These are phyloP conservation scores for Metschnikowia sp. DNA, from an alignment of 805 yeast genomes.

Conservation along the genomic window DNA sequence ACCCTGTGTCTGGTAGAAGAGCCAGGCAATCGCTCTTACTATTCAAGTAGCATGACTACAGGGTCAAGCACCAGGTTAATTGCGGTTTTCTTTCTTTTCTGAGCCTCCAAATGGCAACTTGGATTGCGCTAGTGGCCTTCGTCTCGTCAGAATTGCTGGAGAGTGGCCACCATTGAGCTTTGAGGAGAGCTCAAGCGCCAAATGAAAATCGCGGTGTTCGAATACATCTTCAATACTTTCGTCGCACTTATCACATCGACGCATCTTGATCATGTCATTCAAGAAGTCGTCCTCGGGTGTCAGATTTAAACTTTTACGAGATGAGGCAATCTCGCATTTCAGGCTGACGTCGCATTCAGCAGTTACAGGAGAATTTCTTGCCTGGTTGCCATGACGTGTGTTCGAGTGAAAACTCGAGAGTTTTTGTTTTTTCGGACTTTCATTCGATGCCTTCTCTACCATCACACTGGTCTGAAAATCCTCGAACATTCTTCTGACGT, in stretches of 20 bases:
- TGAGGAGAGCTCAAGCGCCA: conserved; percentile 48
- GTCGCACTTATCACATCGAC: conserved; percentile 29
- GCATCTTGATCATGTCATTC: conserved; percentile 16
- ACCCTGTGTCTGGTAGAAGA: no score
- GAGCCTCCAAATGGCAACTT: conserved; percentile 2
- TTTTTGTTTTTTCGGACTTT: conserved; percentile 5
- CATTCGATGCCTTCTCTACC: conserved; percentile 7
- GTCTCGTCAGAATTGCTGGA: neutral
- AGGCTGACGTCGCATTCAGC: no score
- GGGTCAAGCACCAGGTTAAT: neutral
- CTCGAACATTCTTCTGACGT: conserved; percentile 26
- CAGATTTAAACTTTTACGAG: no score
- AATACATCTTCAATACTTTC: conserved; percentile 25
- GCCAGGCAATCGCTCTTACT: no score
- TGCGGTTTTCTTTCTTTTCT: neutral
- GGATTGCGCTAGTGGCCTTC: conserved; percentile 3
- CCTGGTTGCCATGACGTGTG: neutral
- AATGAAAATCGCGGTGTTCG: conserved; percentile 56
- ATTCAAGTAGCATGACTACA: no score
- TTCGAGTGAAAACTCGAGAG: no score
- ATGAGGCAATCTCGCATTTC: no score
- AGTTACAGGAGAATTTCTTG: neutral
- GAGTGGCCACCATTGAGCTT: conserved; percentile 26
- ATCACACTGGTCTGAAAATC: conserved; percentile 14
- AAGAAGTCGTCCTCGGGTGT: conserved; percentile 12